phyloP scores from a whole-genome alignment of 192 early-diverging fungal genomes.

The Coemansia sp. region DNA sequence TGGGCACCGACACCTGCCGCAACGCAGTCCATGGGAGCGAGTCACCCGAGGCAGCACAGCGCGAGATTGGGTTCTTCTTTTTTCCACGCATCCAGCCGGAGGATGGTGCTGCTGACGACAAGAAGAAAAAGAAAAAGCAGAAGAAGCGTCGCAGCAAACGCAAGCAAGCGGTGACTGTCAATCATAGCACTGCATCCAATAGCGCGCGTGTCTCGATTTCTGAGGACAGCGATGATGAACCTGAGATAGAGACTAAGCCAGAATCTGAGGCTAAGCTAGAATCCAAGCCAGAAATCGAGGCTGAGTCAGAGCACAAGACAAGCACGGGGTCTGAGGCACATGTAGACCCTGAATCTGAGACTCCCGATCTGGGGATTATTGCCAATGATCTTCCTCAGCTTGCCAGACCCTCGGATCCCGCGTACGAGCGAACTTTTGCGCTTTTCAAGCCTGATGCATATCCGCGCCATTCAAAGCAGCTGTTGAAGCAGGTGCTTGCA shows the following conservation, averaged over 20 bases:
- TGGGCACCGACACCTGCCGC: slow-evolving; percentile 43
- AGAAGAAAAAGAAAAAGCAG: slow-evolving; percentile 48
- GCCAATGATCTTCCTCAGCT: slow-evolving; percentile 19
- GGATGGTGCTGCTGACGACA: slow-evolving; percentile 4
- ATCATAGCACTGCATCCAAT: slow-evolving; percentile 1
- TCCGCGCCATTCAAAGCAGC: slow-evolving; percentile 33
- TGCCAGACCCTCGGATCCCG: slow-evolving; percentile 19
- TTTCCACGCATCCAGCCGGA: slow-evolving; percentile 31
- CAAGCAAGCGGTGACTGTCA: slow-evolving; percentile 34
- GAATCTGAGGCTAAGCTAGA: background rate
- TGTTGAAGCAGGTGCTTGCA: slow-evolving; percentile 31
- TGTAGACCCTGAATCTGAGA: background rate
- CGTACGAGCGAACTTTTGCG: slow-evolving; percentile 48
- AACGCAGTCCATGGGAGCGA: slow-evolving; percentile 64
- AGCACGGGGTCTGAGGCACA: background rate
- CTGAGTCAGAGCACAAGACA: slow-evolving; percentile 1
- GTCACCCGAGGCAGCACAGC: slow-evolving; percentile 42
- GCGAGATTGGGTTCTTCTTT: slow-evolving; percentile 55
- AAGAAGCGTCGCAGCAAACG: slow-evolving; percentile 44
- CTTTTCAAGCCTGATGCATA: slow-evolving; percentile 50
- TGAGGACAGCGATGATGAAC: slow-evolving; percentile 36
- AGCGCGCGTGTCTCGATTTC: slow-evolving; percentile 8
- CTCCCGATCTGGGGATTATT: background rate
- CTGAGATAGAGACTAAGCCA: background rate
- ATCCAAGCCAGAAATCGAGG: background rate